Conservation (phyloP, 352 stramenopile species). For the Globisporangium sylvaticum region DNA sequence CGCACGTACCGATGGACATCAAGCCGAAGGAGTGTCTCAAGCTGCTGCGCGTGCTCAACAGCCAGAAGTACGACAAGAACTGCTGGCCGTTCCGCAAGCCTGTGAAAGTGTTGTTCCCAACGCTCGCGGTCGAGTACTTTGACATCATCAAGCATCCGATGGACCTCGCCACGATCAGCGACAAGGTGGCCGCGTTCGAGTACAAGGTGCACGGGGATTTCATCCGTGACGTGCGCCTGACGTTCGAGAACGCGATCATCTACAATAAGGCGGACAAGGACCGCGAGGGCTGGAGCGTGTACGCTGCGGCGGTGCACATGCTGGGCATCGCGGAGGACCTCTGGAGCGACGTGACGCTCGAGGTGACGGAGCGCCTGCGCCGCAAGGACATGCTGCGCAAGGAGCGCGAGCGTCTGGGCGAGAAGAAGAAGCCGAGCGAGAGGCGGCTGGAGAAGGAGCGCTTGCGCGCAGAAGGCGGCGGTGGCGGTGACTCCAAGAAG, state of each 20-base stretch:
- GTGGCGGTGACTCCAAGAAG: slow-evolving; percentile 25
- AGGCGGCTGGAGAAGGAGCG: slow-evolving; percentile 22
- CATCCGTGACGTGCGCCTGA: slow-evolving; percentile 72
- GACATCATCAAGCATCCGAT: slow-evolving; percentile 81
- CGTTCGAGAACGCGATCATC: slow-evolving; percentile 80
- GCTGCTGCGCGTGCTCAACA: slow-evolving; percentile 73
- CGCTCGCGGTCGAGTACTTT: slow-evolving; percentile 72
- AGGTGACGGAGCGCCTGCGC: slow-evolving; percentile 67
- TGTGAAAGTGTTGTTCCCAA: slow-evolving; percentile 67
- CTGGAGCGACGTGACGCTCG: slow-evolving; percentile 76
- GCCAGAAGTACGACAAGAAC: slow-evolving; percentile 85
- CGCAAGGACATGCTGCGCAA: slow-evolving; percentile 70
- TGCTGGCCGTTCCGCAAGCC: slow-evolving; percentile 85
- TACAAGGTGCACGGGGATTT: slow-evolving; percentile 84
- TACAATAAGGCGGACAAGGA: slow-evolving; percentile 83
- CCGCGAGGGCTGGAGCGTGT: slow-evolving; percentile 78
- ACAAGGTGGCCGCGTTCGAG: slow-evolving; percentile 61
- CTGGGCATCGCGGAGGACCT: slow-evolving; percentile 66
- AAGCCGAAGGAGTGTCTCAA: slow-evolving; percentile 84
- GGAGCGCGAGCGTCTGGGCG: slow-evolving; percentile 56
- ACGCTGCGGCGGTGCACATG: slow-evolving; percentile 72
- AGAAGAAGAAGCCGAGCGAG: slow-evolving; percentile 49
- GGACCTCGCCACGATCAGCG: slow-evolving; percentile 69
- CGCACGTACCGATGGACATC: slow-evolving; percentile 54
- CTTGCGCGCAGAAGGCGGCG: slow-evolving; percentile 15